A percentile compares a stretch with the other conserved stretches of the same genome.
Conservation (phyloP, 805 yeast genomes). For the Metschnikowia peoriensis region DNA sequence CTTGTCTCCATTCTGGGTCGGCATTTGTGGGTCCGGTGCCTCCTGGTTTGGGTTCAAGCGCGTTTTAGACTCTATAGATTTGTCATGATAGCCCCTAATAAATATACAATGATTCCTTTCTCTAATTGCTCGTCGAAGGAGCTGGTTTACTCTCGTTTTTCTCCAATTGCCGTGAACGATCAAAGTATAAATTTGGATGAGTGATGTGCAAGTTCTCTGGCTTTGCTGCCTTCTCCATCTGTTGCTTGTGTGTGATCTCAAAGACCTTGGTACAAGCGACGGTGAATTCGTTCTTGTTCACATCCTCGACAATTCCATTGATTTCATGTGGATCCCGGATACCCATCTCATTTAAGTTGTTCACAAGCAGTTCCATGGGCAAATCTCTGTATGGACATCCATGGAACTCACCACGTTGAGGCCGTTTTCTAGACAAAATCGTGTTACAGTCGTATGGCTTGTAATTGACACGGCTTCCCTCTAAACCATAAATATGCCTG, state of each 20-base stretch:
- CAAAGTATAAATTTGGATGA: constrained; percentile 89
- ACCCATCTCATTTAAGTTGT: constrained; percentile 61
- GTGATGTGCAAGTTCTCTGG: constrained; percentile 61
- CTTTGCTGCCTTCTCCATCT: constrained; percentile 38
- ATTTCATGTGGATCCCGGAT: constrained; percentile 56
- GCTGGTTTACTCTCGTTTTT: constrained; percentile 18
- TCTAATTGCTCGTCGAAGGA: not conserved
- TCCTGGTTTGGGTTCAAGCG: constrained; percentile 42
- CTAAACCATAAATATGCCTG: constrained; percentile 87
- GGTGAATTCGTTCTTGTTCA: constrained; percentile 68
- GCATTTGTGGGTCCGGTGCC: constrained; percentile 44
- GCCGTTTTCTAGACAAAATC: constrained; percentile 69
- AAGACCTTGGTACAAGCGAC: constrained; percentile 88
- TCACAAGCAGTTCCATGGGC: constrained; percentile 58
- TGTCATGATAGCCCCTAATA: constrained; percentile 10
- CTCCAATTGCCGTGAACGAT: constrained; percentile 63
- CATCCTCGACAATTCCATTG: constrained; percentile 63
- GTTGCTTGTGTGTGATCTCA: constrained; percentile 60
- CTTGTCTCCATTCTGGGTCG: constrained; percentile 47
- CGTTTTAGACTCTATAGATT: constrained; percentile 35
- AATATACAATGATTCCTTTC: not conserved
- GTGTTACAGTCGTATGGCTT: constrained; percentile 83
- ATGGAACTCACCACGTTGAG: constrained; percentile 67
- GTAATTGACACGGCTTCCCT: constrained; percentile 84
- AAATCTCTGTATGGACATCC: constrained; percentile 93